A percentile compares a stretch with the other conserved stretches of the same genome.
phyloP scores from a whole-genome alignment of 2,329 filamentous ascomycete genomes.

The Emergomyces orientalis region DNA sequence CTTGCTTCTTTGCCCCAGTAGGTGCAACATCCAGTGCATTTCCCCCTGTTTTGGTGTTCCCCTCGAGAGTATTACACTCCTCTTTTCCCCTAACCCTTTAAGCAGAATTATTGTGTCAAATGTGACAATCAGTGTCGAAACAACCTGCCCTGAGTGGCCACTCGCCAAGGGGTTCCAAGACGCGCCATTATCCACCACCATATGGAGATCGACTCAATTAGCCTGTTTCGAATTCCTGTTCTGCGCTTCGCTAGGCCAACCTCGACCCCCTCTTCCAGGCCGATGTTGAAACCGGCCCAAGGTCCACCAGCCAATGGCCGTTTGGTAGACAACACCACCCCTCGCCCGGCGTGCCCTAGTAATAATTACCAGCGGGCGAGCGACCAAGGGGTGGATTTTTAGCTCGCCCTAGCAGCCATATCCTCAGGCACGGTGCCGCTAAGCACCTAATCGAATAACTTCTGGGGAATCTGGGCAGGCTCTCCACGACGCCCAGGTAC shows the following conservation, averaged over 20 bases:
- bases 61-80: too few species aligned
- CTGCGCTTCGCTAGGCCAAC: neutral
- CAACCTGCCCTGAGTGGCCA: slow-evolving; percentile 1
- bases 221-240: slow-evolving; percentile 4
- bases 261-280: neutral
- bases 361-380: neutral
- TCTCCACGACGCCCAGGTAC: too few species aligned
- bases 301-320: neutral
- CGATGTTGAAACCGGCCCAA: neutral
- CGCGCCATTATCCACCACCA: neutral
- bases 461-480: neutral
- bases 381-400: neutral
- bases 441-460: neutral
- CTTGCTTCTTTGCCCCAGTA: neutral
- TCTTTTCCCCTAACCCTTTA: neutral
- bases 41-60: neutral
- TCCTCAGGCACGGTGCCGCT: neutral
- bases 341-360: neutral
- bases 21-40: neutral
- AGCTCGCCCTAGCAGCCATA: neutral
- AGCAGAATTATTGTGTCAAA: neutral
- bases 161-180: neutral
- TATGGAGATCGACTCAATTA: neutral
- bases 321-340: neutral
- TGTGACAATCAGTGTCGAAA: neutral